Base-by-base conservation (phyloP, 352 stramenopile genomes). In the Phytophthora chlamydospora region DNA sequence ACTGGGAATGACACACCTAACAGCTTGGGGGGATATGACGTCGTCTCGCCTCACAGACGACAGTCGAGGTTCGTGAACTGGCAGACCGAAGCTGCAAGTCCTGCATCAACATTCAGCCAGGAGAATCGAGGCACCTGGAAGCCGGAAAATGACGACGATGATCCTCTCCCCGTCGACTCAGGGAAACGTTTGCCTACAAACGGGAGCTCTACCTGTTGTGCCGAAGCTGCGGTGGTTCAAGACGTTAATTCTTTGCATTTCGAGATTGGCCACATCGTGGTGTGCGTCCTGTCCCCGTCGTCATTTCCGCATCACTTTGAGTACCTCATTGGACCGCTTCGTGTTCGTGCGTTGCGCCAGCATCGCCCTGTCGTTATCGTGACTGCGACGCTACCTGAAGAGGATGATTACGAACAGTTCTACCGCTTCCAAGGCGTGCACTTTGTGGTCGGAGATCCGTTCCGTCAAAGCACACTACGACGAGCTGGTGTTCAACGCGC, bases 301-400 rank as follows among this genome's bases (percentile, higher is more conserved):
- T 66, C 73, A 4, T 94, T 93, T 35, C 83, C 83, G n/a, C 72
- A 90, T 45, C 78, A 94, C 38, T 70, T 92, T 10, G 83, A 92
- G 65, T 94, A 91, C 56, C 63, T 94, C n/a, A 79, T 93, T 43
- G 85, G 85, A 0, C 85, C 85, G 3, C 47, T 94, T 21, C 83
- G 85, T 6, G 79, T 91, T 7, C 85, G 85, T 27, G 74, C 80
- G 6, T 62, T 94, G n/a, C 76, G 78, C 4, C 68, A 75, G 6
- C 83, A 93, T 54, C 83, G 83, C 6, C 78, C 85, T 4, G 79
- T 94, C 17, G 63, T 94, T 17, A 75, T 94, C 21, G 62, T 92
- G 17, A 80, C 83, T 7, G 6, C 63, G 0, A 75, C 73, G 1
- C 48, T 94, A 21, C 85, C 85, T 1, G 60, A 78, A n/a, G 58